Base-by-base conservation (phyloP, 1,284 basidiomycete species). In the Cerioporus squamosus region DNA sequence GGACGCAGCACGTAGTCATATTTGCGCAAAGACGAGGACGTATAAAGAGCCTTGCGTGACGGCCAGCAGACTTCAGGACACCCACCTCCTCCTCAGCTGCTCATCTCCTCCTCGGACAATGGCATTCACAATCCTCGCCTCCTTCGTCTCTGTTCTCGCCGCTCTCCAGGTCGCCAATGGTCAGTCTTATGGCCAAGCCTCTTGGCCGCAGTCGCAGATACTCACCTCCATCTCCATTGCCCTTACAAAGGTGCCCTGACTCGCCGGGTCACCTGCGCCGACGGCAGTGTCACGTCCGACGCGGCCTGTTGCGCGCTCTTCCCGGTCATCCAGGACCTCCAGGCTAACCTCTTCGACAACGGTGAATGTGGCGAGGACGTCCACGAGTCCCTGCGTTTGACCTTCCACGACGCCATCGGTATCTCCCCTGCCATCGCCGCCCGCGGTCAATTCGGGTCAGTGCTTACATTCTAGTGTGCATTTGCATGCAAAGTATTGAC, bases 291-390 rank as follows among this genome's bases (percentile, higher is more conserved):
- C 12, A 74, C 72, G n/a, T 66, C 72, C 2, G 74, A 77, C 56
- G 70, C 62, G 22, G 75, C 74, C 20, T 77, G 76, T 63, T 77
- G 75, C 57, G 64, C 68, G 48, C 63, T 68, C 49, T 77, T 76
- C 70, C 68, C 74, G 42, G 62, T 75, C 36, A 66, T 72, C 10
- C 72, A 75, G 17, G 72, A 73, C 48, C 63, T 77, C 47, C 75
- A 77, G 61, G 46, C 59, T n/a, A 70, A 74, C 59, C 69, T 77
- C 5, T 75, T 75, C 63, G 72, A 74, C 33, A 57, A 57, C 53
- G 54, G 47, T 39, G 36, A 38, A 33, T 66, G 68, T 50, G 65
- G 67, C 44, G 64, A 68, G 45, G 65, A 71, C 24, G 66, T 63
- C n/a, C 70, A 66, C 54, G 69, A 70, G 52, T 55, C 65, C 31